A percentile compares a stretch with the other conserved stretches of the same genome.
phyloP scores from a whole-genome alignment of 805 yeast species.

The Brettanomyces bruxellensis region DNA sequence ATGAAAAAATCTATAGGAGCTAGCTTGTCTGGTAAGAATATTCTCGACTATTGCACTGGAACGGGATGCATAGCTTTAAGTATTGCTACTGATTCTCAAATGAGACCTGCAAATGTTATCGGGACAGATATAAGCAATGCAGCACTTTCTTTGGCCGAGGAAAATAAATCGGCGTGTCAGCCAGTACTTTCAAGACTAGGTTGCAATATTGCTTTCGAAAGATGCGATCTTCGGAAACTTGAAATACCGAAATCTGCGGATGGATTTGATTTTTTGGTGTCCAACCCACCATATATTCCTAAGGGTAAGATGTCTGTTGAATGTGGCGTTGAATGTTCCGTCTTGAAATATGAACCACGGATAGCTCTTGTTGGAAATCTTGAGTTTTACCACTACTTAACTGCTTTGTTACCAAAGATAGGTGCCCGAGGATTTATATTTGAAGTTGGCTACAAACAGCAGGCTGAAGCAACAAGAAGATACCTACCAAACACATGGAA shows the following conservation, averaged over 20 bases:
- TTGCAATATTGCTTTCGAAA: constrained; percentile 8
- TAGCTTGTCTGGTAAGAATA: background rate
- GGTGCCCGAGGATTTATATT: constrained; percentile 55
- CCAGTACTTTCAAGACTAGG: background rate
- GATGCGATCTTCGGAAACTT: constrained; percentile 15
- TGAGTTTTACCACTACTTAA: constrained; percentile 58
- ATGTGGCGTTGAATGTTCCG: constrained; percentile 53
- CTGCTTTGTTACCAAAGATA: constrained; percentile 30
- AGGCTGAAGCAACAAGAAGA: constrained; percentile 29
- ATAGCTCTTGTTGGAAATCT: constrained; percentile 72
- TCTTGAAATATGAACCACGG: constrained; percentile 62
- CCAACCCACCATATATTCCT: constrained; percentile 92
- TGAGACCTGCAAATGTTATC: constrained; percentile 10
- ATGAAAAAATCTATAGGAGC: constrained; percentile 20
- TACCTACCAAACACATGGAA: constrained; percentile 8
- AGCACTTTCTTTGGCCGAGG: constrained; percentile 43
- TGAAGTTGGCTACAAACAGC: constrained; percentile 63
- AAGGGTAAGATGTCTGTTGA: constrained; percentile 28
- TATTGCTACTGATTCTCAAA: constrained; percentile 24
- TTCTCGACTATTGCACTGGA: constrained; percentile 75
- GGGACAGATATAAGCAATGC: constrained; percentile 50
- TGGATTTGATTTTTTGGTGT: constrained; percentile 46
- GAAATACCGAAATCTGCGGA: constrained; percentile 2
- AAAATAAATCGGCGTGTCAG: constrained; percentile 27
- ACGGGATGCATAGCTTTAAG: constrained; percentile 76